Conservation (phyloP, 164 flowering plant species). For the Dillenia turbinata region DNA sequence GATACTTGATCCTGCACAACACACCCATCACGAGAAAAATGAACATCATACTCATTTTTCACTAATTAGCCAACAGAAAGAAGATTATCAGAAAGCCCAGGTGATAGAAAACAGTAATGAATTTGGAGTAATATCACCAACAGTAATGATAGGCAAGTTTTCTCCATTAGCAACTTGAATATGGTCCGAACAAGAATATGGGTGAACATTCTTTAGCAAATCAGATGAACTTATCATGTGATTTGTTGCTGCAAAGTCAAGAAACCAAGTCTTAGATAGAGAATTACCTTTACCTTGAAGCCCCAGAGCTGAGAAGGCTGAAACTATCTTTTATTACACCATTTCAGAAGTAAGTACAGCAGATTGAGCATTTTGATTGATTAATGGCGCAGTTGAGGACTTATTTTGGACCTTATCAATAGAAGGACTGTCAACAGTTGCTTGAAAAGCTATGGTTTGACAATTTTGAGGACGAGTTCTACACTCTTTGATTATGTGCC, state of each 20-base stretch:
- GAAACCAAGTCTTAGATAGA: not conserved
- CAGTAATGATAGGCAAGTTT: not conserved
- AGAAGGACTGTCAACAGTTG: no score
- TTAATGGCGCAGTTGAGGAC: no score
- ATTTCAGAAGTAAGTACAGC: no score
- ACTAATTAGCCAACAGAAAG: not conserved
- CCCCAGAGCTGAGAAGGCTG: not conserved
- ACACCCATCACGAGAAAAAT: not conserved
- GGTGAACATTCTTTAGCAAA: not conserved
- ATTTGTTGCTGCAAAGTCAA: not conserved
- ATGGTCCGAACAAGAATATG: not conserved
- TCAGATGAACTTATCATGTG: not conserved
- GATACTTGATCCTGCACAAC: no score
- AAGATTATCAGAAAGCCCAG: not conserved
- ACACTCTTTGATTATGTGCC: not conserved
- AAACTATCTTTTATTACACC: not conserved
- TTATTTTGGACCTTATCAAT: no score
- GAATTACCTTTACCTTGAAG: not conserved
- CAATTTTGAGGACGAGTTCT: no score
- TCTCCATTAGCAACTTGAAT: no score
- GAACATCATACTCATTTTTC: not conserved
- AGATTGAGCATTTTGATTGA: no score
- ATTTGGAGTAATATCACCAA: not conserved
- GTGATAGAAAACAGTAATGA: not conserved
- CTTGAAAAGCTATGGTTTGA: no score